Conservation (phyloP, 768 basidiomycete species). For the Tylopilus rubrobrunneus region DNA sequence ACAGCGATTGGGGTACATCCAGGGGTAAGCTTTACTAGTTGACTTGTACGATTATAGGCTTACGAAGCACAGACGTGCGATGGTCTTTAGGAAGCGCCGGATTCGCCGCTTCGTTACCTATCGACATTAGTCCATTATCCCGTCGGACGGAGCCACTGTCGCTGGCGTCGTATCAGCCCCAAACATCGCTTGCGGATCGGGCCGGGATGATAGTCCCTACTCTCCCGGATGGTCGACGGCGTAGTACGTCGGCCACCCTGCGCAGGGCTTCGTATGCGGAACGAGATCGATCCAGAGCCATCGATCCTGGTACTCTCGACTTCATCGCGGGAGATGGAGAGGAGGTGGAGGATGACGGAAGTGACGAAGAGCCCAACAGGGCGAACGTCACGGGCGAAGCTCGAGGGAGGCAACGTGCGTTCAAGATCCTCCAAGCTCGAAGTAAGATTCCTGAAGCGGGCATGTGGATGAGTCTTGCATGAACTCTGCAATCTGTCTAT, state of each 20-base stretch:
- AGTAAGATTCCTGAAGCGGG: conserved; percentile 65
- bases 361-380: conserved; percentile 19
- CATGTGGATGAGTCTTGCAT: conserved; percentile 81
- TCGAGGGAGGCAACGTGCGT: conserved; percentile 55
- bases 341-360: conserved; percentile 40
- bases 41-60: background rate
- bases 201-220: conserved; percentile 30
- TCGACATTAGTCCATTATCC: conserved; percentile 47
- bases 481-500: conserved; percentile 2
- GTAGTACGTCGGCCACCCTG: conserved; percentile 42
- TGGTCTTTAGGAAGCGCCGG: conserved; percentile 29
- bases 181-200: conserved; percentile 41
- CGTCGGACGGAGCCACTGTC: conserved; percentile 39
- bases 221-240: conserved; percentile 17
- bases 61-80: conserved; percentile 19
- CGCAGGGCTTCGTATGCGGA: conserved; percentile 65
- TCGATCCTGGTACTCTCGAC: conserved; percentile 70
- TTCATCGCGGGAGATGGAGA: conserved; percentile 51
- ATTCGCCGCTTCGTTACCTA: conserved; percentile 58
- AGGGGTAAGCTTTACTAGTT: conserved; percentile 20
- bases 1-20: conserved; percentile 24
- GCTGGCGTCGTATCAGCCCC: conserved; percentile 56
- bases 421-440: conserved; percentile 67
- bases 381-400: conserved; percentile 27
- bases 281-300: conserved; percentile 57